Percentiles rank a stretch among this genome's conserved stretches.
These are phyloP conservation scores for Furcasterigmium sp. DNA, from an alignment of 2,329 filamentous ascomycete species.

Conservation along the genomic window DNA sequence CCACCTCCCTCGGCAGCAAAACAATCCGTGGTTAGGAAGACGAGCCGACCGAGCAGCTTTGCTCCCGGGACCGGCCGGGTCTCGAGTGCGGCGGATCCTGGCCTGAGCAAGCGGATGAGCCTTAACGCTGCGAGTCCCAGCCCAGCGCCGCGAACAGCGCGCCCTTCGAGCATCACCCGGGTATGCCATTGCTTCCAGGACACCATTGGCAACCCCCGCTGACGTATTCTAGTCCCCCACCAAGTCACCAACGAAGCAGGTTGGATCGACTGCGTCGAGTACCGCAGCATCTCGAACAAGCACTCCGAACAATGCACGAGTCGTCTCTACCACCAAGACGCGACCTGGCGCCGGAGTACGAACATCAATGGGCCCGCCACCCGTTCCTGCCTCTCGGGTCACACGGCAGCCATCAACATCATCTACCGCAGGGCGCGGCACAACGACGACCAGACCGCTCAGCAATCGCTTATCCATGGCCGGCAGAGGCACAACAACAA, in stretches of 20 bases:
- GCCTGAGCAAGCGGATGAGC: slow-evolving; percentile 58
- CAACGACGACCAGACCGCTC: slow-evolving; percentile 27
- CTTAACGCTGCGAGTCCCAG: slow-evolving; percentile 69
- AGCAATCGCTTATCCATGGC: slow-evolving; percentile 34
- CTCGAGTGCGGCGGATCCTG: slow-evolving; percentile 44
- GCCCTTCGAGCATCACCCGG: slow-evolving; percentile 51
- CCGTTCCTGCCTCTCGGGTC: slow-evolving; percentile 37
- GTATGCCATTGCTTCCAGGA: slow-evolving; percentile 44
- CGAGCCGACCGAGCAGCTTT: slow-evolving; percentile 45
- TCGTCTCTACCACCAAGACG: slow-evolving; percentile 40
- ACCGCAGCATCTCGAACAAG: slow-evolving; percentile 56
- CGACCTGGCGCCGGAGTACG: slow-evolving; percentile 50
- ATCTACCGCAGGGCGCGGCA: slow-evolving; percentile 23
- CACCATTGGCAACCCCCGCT: neutral
- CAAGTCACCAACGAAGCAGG: slow-evolving; percentile 75
- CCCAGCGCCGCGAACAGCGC: slow-evolving; percentile 52
- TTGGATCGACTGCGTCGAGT: slow-evolving; percentile 50
- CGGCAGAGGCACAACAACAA: slow-evolving; percentile 26
- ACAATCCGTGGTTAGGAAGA: slow-evolving; percentile 32
- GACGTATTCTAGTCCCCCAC: slow-evolving; percentile 56
- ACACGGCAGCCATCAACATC: slow-evolving; percentile 40
- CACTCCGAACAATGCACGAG: slow-evolving; percentile 55
- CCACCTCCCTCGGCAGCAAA: slow-evolving; percentile 17
- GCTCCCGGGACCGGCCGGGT: slow-evolving; percentile 30
- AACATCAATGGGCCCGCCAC: slow-evolving; percentile 64